Conservation (phyloP, 306 rosid genomes). For the Castanea crenata region DNA sequence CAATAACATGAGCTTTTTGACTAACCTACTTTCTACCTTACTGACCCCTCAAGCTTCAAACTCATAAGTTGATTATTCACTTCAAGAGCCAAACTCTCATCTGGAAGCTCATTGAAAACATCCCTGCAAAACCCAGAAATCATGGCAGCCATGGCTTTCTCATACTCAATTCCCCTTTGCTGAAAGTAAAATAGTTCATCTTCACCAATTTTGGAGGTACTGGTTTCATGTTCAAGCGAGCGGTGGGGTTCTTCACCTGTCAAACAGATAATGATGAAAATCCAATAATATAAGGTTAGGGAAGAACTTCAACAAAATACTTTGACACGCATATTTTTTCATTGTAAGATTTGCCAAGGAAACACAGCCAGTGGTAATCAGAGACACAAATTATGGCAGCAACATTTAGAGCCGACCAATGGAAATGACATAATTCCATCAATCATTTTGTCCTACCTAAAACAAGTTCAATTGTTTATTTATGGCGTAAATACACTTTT, state of each 20-base stretch:
- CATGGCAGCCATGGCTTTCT: slow-evolving; percentile 97
- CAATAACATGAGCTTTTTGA: neutral
- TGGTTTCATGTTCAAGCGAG: slow-evolving; percentile 90
- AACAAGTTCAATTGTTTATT: neutral
- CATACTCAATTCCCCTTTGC: slow-evolving; percentile 87
- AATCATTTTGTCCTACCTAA: neutral
- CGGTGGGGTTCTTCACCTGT: slow-evolving; percentile 85
- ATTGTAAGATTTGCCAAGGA: no score
- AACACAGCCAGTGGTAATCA: no score
- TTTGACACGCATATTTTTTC: no score
- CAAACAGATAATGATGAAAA: neutral
- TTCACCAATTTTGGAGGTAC: slow-evolving; percentile 58
- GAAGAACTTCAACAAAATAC: no score
- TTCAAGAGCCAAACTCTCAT: slow-evolving; percentile 89
- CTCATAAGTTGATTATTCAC: slow-evolving; percentile 92
- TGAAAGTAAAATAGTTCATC: slow-evolving; percentile 90
- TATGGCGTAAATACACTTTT: neutral
- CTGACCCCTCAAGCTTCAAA: slow-evolving; percentile 91
- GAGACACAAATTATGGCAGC: no score
- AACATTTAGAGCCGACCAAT: no score
- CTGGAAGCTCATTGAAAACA: slow-evolving; percentile 92
- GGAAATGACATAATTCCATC: no score
- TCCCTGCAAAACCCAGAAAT: slow-evolving; percentile 91
- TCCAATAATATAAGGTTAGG: no score
- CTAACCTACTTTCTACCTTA: slow-evolving; percentile 30